These are phyloP conservation scores for Musa beccarii DNA, from an alignment of 176 grass and related monocot species.

Conservation along the genomic window DNA sequence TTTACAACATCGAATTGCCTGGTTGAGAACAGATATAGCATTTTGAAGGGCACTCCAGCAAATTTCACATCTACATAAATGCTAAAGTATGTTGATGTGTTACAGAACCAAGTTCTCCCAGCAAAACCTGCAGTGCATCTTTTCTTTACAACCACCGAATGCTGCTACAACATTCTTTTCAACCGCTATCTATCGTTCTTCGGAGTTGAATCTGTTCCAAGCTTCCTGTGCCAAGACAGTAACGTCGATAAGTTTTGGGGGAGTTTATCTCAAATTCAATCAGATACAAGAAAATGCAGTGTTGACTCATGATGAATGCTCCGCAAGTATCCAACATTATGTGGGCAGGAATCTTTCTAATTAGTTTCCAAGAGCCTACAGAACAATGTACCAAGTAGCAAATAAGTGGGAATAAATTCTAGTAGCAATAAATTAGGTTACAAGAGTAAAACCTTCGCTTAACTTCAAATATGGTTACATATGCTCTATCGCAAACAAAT, in stretches of 20 bases:
- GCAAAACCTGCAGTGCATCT: no score
- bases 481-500: no score
- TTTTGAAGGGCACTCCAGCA: neutral
- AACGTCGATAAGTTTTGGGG: neutral
- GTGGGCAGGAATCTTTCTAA: no score
- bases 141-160: neutral
- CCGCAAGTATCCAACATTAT: no score
- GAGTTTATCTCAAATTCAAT: neutral
- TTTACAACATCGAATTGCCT: no score
- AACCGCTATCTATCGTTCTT: conserved; percentile 28
- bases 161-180: neutral
- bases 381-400: no score
- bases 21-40: neutral
- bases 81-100: neutral
- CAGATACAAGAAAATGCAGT: neutral
- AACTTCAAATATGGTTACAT: no score
- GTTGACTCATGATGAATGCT: neutral
- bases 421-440: no score
- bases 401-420: no score
- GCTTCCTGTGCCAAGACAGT: conserved; percentile 42
- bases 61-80: neutral
- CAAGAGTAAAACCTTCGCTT: no score
- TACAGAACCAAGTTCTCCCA: neutral
- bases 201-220: conserved; percentile 69
- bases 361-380: no score